A percentile compares a stretch with the other conserved stretches of the same genome.
phyloP scores from a whole-genome alignment of 495 filamentous ascomycete genomes.

The Neurospora sp. region DNA sequence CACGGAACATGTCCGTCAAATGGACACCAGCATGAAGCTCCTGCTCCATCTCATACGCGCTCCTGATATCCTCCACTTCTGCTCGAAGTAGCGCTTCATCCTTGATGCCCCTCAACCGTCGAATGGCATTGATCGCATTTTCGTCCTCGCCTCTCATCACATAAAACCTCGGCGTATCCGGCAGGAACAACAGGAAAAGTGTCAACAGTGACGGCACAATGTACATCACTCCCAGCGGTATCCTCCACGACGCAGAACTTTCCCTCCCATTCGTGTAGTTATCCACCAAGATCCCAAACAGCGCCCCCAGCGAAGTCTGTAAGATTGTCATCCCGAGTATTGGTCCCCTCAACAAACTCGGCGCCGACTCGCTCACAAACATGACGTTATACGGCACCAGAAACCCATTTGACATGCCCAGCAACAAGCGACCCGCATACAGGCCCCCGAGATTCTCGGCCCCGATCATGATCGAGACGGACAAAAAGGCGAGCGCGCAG shows the following conservation, averaged over 20 bases:
- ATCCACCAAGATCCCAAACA: slow-evolving; percentile 44
- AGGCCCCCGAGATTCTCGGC: slow-evolving; percentile 28
- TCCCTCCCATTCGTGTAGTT: slow-evolving; percentile 30
- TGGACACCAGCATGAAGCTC: slow-evolving; percentile 16
- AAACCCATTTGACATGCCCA: slow-evolving; percentile 38
- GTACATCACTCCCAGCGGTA: slow-evolving; percentile 44
- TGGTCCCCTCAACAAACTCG: slow-evolving; percentile 31
- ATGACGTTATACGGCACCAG: slow-evolving; percentile 37
- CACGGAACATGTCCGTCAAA: slow-evolving; percentile 20
- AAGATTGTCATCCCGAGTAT: slow-evolving; percentile 41
- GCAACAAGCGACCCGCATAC: slow-evolving; percentile 34
- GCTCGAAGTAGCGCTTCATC: slow-evolving; percentile 18
- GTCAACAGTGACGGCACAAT: slow-evolving; percentile 39
- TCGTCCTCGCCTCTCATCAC: slow-evolving; percentile 24
- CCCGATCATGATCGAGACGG: slow-evolving; percentile 34
- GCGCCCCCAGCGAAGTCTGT: slow-evolving; percentile 40
- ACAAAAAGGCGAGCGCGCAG: slow-evolving; percentile 23
- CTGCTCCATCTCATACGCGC: slow-evolving; percentile 15
- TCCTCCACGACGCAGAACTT: slow-evolving; percentile 34
- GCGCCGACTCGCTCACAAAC: slow-evolving; percentile 32
- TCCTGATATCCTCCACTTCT: slow-evolving; percentile 23
- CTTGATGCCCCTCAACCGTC: slow-evolving; percentile 15
- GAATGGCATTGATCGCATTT: slow-evolving; percentile 21
- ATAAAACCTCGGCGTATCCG: slow-evolving; percentile 44
- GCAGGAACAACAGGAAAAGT: slow-evolving; percentile 40